Evolutionary conservation across 768 basidiomycete species (phyloP), one percentile per base, ranked within the genome.

Genomic region (Mycena crocata): DNA sequence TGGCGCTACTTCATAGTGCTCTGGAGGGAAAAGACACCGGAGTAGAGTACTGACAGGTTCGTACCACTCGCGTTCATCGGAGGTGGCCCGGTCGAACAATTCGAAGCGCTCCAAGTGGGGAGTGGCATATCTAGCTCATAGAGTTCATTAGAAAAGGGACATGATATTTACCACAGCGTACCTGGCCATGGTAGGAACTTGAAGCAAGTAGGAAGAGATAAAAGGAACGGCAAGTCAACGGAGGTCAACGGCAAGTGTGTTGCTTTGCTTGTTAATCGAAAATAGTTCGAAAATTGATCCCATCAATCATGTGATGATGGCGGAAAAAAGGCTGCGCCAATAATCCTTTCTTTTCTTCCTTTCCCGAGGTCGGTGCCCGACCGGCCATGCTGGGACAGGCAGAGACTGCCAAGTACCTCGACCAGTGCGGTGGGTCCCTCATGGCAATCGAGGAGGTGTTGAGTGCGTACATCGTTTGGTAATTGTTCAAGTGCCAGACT

Each of bases 1-100:
- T 52, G 72, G 71, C 10, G 57, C 44, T 28, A 71, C 61, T 49
- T 67, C 59, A 51, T 66, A 72, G 54, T 73, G 40, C 21, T 68
- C 14, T 44, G 42, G 54, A 23, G 71, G 72, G 55, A 73, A 73
- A 24, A 73, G 62, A 57, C 61, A 65, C 24, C 50, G 48, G 13
- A 73, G 58, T 17, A 72, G 64, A 21, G 71, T 61, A 48, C 63
- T 72, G 51, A 70, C 61, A 26, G 72, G 71, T 28, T 71, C 64
- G 57, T 71, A 72, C 46, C 61, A 72, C 50, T 72, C 55, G 44
- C 30, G 46, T 55, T 71, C 71, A 35, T 72, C 58, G 26, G 69
- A 37, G 23, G 62, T 68, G 57, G 31, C 34, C 24, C 57, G 64
- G 69, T 67, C 77, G 78, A 37, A 70, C 66, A 37, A 39, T 39